Base-by-base conservation (phyloP, 2,329 filamentous ascomycete species). In the Scorias spongiosa region DNA sequence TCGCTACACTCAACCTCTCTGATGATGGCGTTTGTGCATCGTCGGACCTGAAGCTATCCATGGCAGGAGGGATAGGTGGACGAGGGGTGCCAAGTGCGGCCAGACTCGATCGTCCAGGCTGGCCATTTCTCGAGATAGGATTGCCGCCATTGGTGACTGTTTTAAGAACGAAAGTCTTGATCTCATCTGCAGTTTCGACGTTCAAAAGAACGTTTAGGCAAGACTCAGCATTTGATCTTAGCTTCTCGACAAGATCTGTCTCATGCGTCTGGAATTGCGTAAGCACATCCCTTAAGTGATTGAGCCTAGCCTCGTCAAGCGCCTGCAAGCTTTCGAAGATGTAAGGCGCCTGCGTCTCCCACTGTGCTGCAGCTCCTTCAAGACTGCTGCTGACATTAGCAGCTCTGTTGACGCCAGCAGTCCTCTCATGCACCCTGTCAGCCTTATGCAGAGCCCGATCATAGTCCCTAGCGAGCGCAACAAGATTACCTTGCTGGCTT, bases 201-300 rank as follows among this genome's bases (percentile, higher is more conserved):
- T 93, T 91, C 42, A 98, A 70, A 53, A 96, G 72, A 8, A 80
- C 73, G 51, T 85, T 86, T 45, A 98, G 67, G 20, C 85, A 85
- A 48, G 80, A 78, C 59, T 91, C 87, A 20, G 86, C 80, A 10
- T 80, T 78, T 46, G 77, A 69, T 49, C 85, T 78, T 48, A 74
- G 80, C 45, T 82, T 76, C 61, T 93, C 84, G 12, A 89, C 78
- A 53, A 84, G 78, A 58, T 98, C 91, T 26, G 85, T 76, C 61
- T 96, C 89, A 59, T 93, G 82, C 0, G 91, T 98, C 63, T 93
- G 81, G 54, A 89, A 83, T 57, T 95, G 88, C 1, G 91, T 96
- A 47, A 98, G 73, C 36, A 84, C 76, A 63, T 96, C 89, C 48
- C 89, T 82, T 46, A 98, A 71, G 57, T 93, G 82, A 62, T 95